Conservation (phyloP, 257 asterid genomes). For the Capsicum chinense region DNA sequence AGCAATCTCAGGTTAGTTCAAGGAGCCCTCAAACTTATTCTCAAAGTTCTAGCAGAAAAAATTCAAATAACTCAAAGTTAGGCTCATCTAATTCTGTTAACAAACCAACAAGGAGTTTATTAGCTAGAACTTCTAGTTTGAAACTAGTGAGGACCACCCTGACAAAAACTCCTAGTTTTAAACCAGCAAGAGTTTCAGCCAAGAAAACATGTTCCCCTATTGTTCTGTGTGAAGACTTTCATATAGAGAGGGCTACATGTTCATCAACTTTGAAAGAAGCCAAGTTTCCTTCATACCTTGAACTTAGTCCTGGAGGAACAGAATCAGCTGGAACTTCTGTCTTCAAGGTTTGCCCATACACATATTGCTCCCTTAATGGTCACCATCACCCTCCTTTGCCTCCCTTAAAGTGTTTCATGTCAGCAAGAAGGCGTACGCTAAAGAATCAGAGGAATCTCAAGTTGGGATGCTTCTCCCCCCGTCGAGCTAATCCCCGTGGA, state of each 20-base stretch:
- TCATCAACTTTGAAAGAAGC: constrained; percentile 76
- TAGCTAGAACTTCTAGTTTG: constrained; percentile 58
- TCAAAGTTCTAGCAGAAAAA: constrained; percentile 36
- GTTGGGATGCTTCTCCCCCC: constrained; percentile 58
- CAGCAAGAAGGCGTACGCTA: constrained; percentile 59
- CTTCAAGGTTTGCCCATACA: constrained; percentile 74
- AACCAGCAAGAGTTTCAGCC: constrained; percentile 49
- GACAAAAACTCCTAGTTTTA: constrained; percentile 52
- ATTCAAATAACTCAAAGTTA: constrained; percentile 35
- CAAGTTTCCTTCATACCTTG: constrained; percentile 73
- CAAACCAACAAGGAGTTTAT: constrained; percentile 40
- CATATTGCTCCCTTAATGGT: constrained; percentile 92
- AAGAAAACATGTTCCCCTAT: constrained; percentile 48
- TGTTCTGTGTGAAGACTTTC: constrained; percentile 44
- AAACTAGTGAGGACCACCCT: constrained; percentile 46
- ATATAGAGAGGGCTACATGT: constrained; percentile 66
- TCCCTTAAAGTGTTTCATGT: constrained; percentile 71
- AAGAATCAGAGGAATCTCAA: constrained; percentile 61
- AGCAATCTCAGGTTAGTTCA: constrained; percentile 53
- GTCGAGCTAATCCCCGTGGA: constrained; percentile 39
- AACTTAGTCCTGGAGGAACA: constrained; percentile 60
- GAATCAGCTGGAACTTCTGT: constrained; percentile 71
- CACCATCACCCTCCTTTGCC: constrained; percentile 71
- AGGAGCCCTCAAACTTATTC: constrained; percentile 42
- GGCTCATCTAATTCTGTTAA: constrained; percentile 32